Evolutionary conservation across 1,284 basidiomycete genomes (phyloP).

Genomic region (Malassezia arunalokei): DNA sequence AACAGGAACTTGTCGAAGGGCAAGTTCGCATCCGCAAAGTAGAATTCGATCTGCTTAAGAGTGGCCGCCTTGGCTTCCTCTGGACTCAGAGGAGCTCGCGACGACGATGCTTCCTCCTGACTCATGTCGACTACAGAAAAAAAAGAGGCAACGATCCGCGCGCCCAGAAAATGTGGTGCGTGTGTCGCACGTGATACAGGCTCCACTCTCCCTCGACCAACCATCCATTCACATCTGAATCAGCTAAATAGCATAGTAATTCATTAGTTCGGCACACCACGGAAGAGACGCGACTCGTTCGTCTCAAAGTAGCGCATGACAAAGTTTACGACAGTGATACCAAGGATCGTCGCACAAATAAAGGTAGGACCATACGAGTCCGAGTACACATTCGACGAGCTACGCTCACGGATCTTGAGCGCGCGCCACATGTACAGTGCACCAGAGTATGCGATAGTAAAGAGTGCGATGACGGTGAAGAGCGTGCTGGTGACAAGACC

Average conservation of each 20-base stretch:
- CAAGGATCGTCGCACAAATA: slow-evolving; percentile 31
- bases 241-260: background rate
- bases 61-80: slow-evolving; percentile 7
- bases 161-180: too few relatives aligned
- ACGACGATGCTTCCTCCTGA: background rate
- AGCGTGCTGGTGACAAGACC: slow-evolving; percentile 72
- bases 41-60: slow-evolving; percentile 65
- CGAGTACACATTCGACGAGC: slow-evolving; percentile 41
- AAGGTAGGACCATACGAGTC: slow-evolving; percentile 39
- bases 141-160: background rate
- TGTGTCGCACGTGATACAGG: too few relatives aligned
- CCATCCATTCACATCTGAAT: too few relatives aligned
- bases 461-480: slow-evolving; percentile 79
- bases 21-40: slow-evolving; percentile 76
- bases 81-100: background rate
- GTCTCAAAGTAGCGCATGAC: slow-evolving; percentile 30
- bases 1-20: slow-evolving; percentile 97
- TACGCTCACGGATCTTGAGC: slow-evolving; percentile 52
- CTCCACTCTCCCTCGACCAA: too few relatives aligned
- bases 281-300: slow-evolving; percentile 15
- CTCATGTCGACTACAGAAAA: background rate
- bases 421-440: slow-evolving; percentile 79
- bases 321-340: slow-evolving; percentile 39
- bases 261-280: slow-evolving; percentile 30
- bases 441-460: slow-evolving; percentile 76